These are phyloP conservation scores for Diaporthe citri DNA, from an alignment of 2,329 filamentous ascomycete species.

Conservation along the genomic window DNA sequence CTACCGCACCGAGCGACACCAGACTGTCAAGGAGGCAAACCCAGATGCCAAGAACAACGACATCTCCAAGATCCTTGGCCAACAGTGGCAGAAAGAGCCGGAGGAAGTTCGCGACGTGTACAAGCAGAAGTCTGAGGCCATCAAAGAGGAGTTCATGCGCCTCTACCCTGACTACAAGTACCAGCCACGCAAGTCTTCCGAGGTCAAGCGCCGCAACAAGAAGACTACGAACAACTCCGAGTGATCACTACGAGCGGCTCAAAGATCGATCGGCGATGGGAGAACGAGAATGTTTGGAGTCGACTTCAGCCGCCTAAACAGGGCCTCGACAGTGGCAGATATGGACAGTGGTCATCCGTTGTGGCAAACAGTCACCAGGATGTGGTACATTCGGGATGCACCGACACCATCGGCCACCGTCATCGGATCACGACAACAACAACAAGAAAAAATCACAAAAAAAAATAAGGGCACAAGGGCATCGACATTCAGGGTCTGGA, in stretches of 20 bases:
- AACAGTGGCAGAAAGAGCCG: slow-evolving; percentile 52
- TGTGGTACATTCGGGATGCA: background rate
- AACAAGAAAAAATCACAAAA: background rate
- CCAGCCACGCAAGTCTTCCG: slow-evolving; percentile 49
- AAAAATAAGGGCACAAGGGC: too few relatives aligned
- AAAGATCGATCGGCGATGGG: background rate
- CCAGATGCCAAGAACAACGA: slow-evolving; percentile 56
- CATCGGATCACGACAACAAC: background rate
- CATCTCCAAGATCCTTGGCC: slow-evolving; percentile 54
- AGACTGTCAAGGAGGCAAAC: slow-evolving; percentile 49
- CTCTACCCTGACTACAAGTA: slow-evolving; percentile 56
- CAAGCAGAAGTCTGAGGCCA: slow-evolving; percentile 48
- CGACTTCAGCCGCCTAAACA: background rate
- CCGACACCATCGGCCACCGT: background rate
- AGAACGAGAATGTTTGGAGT: background rate
- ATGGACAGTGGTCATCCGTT: background rate
- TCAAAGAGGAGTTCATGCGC: slow-evolving; percentile 49
- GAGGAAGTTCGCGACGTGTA: slow-evolving; percentile 49
- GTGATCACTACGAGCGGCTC: background rate
- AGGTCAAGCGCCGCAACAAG: slow-evolving; percentile 37
- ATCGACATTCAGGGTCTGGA: background rate
- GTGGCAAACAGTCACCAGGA: background rate
- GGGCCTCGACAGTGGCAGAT: background rate
- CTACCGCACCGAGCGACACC: slow-evolving; percentile 56
- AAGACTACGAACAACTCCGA: background rate